Percentiles rank a stretch among this genome's conserved stretches.
Conservation (phyloP, 1,139 yeast species). For the Taiozyma sp. region DNA sequence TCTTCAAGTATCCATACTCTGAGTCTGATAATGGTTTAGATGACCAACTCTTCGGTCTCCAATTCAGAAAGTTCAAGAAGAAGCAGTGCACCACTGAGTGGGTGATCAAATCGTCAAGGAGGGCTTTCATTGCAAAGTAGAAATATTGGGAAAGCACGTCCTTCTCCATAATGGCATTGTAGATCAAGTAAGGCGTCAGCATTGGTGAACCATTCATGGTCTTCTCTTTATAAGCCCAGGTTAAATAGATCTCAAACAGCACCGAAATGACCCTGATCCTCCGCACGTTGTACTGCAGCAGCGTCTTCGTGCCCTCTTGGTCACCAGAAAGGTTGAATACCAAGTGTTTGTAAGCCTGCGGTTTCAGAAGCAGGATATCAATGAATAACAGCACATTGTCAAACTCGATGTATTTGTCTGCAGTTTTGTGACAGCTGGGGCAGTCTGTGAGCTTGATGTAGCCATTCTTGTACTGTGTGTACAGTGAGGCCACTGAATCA, state of each 20-base stretch:
- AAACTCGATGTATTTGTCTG: conserved; percentile 88
- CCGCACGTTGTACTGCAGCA: conserved; percentile 5
- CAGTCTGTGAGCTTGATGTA: conserved; percentile 83
- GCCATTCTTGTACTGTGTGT: conserved; percentile 66
- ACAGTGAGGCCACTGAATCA: conserved; percentile 56
- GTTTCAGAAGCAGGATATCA: conserved; percentile 75
- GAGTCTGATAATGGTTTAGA: neutral
- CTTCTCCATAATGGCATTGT: conserved; percentile 37
- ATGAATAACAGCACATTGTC: conserved; percentile 81
- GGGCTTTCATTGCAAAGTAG: conserved; percentile 57
- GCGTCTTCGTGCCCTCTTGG: conserved; percentile 1
- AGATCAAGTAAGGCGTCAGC: conserved; percentile 16
- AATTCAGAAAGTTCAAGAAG: conserved; percentile 36
- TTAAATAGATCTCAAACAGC: conserved; percentile 84
- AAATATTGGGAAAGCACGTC: conserved; percentile 56
- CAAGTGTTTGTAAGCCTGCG: conserved; percentile 86
- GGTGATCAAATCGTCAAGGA: conserved; percentile 50
- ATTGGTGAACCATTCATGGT: conserved; percentile 22
- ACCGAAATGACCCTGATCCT: conserved; percentile 60
- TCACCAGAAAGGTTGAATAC: conserved; percentile 64
- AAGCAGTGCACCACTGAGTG: conserved; percentile 45
- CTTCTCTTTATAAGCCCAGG: conserved; percentile 89
- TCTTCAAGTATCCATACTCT: conserved; percentile 16
- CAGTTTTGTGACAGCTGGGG: conserved; percentile 60
- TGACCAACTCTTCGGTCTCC: conserved; percentile 27